Base-by-base conservation (phyloP, 257 asterid species). In the Verbena officinalis region DNA sequence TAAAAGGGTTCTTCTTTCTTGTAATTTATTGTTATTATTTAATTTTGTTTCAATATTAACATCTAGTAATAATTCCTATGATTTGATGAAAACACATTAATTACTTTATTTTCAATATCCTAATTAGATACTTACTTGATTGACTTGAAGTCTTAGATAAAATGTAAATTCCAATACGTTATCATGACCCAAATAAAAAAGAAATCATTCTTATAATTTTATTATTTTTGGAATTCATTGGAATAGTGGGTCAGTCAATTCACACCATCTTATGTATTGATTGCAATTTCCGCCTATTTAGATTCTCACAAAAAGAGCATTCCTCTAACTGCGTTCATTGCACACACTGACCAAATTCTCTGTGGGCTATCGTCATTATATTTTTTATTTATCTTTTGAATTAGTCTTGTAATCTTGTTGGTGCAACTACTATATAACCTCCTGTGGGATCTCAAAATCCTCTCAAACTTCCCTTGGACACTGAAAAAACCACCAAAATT, bases 361-460 rank as follows among this genome's bases (percentile, higher is more conserved):
- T 56, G 36, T 39, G 63, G 61, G 70, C 31, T 65, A 70, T 68
- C 38, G 51, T 65, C 23, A 3, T 50, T 30, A 50, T n/a, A 23
- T 57, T 61, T 43, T 3, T 15, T 55, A 27, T n/a, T n/a, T n/a
- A 27, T 27, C 33, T 57, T 69, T 58, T 17, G 40, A 34, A 48
- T 40, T 50, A 67, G 70, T 45, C 71, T 62, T 40, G 33, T 50
- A 67, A 70, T 45, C 71, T 62, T 40, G 33, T 59, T 72, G 63
- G 61, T n/a, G n/a, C 65, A 61, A 50, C 81, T 65, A 65, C 81
- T 89, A 83, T 89, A 83, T 68, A 86, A 43, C 39, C 73, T 17
- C 57, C 69, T 42, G 16, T 34, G 65, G 51, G 50, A 65, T 54
- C 40, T 20, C 60, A 20, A 24, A 36, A 52, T 58, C 46, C 45